Evolutionary conservation across 768 basidiomycete genomes (phyloP).

Genomic region (Lanmaoa pseudosensibilis): DNA sequence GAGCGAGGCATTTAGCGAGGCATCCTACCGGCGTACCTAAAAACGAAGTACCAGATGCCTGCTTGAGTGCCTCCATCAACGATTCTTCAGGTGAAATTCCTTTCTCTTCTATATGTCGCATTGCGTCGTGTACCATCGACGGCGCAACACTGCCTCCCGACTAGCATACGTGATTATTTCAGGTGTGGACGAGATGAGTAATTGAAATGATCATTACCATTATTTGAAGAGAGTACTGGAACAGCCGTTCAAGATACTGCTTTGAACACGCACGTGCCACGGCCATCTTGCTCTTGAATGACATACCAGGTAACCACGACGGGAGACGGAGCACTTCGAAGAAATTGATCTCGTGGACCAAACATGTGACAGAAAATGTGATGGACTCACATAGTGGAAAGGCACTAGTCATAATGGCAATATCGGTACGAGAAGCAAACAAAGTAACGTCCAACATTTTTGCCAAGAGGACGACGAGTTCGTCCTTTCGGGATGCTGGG

Average conservation of each 20-base stretch:
- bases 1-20: neutral
- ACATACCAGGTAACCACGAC: conserved; percentile 18
- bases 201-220: neutral
- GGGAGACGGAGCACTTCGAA: conserved; percentile 8
- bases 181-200: neutral
- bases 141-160: neutral
- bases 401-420: too few relatives aligned
- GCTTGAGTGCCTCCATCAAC: conserved; percentile 10
- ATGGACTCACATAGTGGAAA: too few relatives aligned
- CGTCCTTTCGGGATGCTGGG: too few relatives aligned
- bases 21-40: conserved; percentile 3
- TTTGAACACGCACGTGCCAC: neutral
- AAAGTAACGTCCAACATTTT: too few relatives aligned
- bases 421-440: too few relatives aligned
- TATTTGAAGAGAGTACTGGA: too few relatives aligned
- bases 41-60: conserved; percentile 6
- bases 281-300: conserved; percentile 8
- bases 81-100: neutral
- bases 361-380: too few relatives aligned
- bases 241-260: conserved; percentile 6
- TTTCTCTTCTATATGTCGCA: neutral
- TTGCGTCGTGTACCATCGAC: conserved; percentile 10
- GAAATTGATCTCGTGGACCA: neutral
- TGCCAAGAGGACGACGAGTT: too few relatives aligned
- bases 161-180: neutral